Evolutionary conservation across 2,329 filamentous ascomycete species (phyloP).

Genomic region (Cercospora sojina): DNA sequence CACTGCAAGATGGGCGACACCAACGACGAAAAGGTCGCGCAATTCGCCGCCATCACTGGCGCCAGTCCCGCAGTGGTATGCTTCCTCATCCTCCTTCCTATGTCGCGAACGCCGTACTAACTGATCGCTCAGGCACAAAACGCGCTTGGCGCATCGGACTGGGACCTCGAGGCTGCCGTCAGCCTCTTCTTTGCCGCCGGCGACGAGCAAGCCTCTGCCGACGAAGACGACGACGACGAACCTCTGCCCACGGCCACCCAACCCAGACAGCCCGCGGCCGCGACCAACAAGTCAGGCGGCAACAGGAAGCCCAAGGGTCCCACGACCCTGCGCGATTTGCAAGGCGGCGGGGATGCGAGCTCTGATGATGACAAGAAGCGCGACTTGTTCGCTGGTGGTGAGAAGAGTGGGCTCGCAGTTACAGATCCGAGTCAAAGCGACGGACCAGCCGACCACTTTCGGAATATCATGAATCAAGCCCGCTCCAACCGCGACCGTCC

Average conservation of each 20-base stretch:
- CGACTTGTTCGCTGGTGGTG: slow-evolving; percentile 79
- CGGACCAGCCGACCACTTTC: slow-evolving; percentile 46
- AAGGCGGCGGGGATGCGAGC: slow-evolving; percentile 58
- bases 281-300: slow-evolving; percentile 28
- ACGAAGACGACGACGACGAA: slow-evolving; percentile 36
- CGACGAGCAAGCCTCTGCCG: slow-evolving; percentile 40
- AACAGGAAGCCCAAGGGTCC: slow-evolving; percentile 35
- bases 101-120: background rate
- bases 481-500: slow-evolving; percentile 58
- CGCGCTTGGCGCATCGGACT: slow-evolving; percentile 46
- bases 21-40: slow-evolving; percentile 37
- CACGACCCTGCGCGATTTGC: slow-evolving; percentile 49
- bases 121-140: slow-evolving; percentile 43
- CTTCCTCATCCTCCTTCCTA: background rate
- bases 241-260: slow-evolving; percentile 17
- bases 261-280: slow-evolving; percentile 17
- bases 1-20: slow-evolving; percentile 32
- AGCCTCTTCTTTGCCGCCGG: slow-evolving; percentile 47
- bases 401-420: slow-evolving; percentile 74
- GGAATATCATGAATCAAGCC: slow-evolving; percentile 51
- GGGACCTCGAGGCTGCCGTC: slow-evolving; percentile 48
- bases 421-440: slow-evolving; percentile 58
- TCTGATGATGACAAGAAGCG: slow-evolving; percentile 60
- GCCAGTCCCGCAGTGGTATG: slow-evolving; percentile 37
- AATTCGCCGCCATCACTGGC: slow-evolving; percentile 42